phyloP scores from a whole-genome alignment of 176 grass and related monocot genomes.

The Oryza meridionalis region DNA sequence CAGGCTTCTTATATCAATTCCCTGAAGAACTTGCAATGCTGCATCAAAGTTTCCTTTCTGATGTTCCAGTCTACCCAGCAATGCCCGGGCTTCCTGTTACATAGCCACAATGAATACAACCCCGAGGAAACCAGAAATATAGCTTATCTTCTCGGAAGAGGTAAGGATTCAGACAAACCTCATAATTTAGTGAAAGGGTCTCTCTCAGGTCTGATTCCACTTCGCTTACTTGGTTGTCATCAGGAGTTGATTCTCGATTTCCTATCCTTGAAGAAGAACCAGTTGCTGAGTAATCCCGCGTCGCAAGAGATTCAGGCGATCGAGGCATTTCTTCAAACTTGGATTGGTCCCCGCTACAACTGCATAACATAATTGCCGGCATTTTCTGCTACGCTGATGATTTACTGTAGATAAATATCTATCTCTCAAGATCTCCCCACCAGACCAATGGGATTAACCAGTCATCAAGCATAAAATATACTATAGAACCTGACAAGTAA shows the following conservation, averaged over 20 bases:
- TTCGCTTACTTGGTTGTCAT: conserved; percentile 87
- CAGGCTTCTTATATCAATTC: conserved; percentile 80
- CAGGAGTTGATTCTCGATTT: conserved; percentile 67
- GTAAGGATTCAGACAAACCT: conserved; percentile 55
- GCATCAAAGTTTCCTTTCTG: conserved; percentile 97
- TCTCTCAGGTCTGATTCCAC: conserved; percentile 93
- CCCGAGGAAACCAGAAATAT: conserved; percentile 30
- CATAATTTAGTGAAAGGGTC: conserved; percentile 96
- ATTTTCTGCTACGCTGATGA: conserved; percentile 22
- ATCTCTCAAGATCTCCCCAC: conserved; percentile 27
- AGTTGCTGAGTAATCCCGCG: conserved; percentile 84
- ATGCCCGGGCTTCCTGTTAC: conserved; percentile 85
- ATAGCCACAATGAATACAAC: conserved; percentile 37
- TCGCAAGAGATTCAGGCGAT: conserved; percentile 90
- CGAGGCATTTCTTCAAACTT: conserved; percentile 85
- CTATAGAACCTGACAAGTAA: conserved; percentile 37
- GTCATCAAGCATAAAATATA: conserved; percentile 36
- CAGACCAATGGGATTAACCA: neutral
- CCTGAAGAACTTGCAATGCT: conserved; percentile 94
- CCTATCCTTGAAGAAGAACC: conserved; percentile 63
- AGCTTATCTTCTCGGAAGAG: conserved; percentile 34
- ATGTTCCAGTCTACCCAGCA: conserved; percentile 92
- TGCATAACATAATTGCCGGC: conserved; percentile 79
- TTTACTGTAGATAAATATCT: conserved; percentile 26
- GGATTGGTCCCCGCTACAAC: conserved; percentile 85